These are phyloP conservation scores for Brassica balearica DNA, from an alignment of 441 rosid species.

Conservation along the genomic window DNA sequence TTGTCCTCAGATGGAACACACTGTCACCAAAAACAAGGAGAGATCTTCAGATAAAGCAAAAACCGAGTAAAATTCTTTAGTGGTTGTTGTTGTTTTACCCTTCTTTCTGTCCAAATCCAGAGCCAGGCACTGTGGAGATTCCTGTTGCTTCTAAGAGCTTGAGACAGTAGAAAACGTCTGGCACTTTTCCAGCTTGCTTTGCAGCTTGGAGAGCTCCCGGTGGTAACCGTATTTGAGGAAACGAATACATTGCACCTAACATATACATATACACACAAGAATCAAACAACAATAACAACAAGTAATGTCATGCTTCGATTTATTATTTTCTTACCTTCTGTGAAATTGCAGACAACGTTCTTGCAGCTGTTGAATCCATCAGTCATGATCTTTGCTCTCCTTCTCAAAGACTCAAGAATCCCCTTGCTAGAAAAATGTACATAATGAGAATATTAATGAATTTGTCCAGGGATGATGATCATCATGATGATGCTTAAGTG, in stretches of 20 bases:
- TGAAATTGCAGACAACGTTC: slow-evolving; percentile 94
- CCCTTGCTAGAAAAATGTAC: slow-evolving; percentile 67
- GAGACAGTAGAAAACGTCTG: slow-evolving; percentile 97
- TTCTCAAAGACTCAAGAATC: slow-evolving; percentile 85
- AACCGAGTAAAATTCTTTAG: background rate
- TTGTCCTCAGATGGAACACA: slow-evolving; percentile 94
- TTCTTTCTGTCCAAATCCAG: slow-evolving; percentile 98
- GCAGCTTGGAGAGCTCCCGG: slow-evolving; percentile 93
- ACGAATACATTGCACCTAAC: slow-evolving; percentile 98
- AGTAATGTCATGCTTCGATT: background rate
- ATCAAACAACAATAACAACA: slow-evolving; percentile 8
- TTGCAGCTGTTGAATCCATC: slow-evolving; percentile 98
- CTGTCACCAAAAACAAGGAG: slow-evolving; percentile 49
- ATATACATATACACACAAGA: background rate
- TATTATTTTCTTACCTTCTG: slow-evolving; percentile 64
- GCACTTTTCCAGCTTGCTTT: slow-evolving; percentile 80
- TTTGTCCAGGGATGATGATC: background rate
- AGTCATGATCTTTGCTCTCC: slow-evolving; percentile 93
- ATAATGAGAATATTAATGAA: too few species aligned
- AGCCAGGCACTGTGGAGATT: slow-evolving; percentile 98
- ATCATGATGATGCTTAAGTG: background rate
- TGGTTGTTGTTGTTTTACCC: slow-evolving; percentile 60
- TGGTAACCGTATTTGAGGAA: slow-evolving; percentile 92
- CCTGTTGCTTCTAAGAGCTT: slow-evolving; percentile 97
- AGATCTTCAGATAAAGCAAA: too few species aligned